Base-by-base conservation (phyloP, 257 asterid species). In the Solanum peruvianum region DNA sequence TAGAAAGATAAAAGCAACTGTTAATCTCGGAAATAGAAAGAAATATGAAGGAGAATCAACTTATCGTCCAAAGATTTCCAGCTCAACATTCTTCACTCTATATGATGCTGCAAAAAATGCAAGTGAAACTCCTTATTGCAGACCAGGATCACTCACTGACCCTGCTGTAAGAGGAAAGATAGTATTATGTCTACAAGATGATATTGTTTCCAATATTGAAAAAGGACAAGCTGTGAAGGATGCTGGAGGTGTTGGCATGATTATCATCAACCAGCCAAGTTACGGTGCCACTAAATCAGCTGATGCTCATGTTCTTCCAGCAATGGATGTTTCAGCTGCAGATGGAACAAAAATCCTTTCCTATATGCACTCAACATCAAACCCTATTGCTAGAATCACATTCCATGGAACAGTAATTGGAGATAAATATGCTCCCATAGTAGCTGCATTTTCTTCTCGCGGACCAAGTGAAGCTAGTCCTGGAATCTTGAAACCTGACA, bases 401-500 rank as follows among this genome's bases (percentile, higher is more conserved):
- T 92, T 90, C 88, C 87, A 86, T 85, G 95, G 94, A 62, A 93
- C 95, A 1, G 20, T 90, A 10, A 90, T 90, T 1, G 97, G 94
- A 0, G 91, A 90, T 11, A 45, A 70, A 13, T 64, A 80, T 10
- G 93, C 93, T 27, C 98, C 96, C 0, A 31, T 35, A 0, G 92
- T 94, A 10, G 92, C 94, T 2, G 39, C 83, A 2, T 93, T 91
- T 83, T 94, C 98, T 1, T 83, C 95, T 4, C 76, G 95, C 9
- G 96, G 97, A 3, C 97, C 96, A 0, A 91, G 52, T 45, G 1
- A 0, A 2, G 47, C 31, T 2, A 92, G 93, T 69, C 95, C 86
- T 0, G 95, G 97, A 1, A 93, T 94, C 64, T 70, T 94, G 31
- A 94, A 94, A 73, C 98, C 95, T 1, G 97, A 93, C 37, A 91